Conservation (phyloP, 2,329 filamentous ascomycete species). For the Colletotrichum chrysophilum region DNA sequence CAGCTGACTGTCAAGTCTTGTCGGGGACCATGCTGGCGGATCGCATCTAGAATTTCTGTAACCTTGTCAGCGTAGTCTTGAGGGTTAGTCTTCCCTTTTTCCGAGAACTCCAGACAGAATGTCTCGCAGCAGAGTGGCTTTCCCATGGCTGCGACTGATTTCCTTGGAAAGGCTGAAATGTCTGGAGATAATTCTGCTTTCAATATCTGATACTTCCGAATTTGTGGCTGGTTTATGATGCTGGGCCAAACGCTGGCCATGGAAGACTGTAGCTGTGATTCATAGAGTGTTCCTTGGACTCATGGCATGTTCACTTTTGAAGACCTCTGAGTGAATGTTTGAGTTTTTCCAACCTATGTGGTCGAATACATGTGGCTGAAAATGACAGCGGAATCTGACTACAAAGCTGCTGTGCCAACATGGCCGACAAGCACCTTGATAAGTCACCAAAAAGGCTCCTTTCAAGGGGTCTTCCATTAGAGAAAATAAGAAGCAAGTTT, state of each 20-base stretch:
- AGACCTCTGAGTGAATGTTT: not conserved
- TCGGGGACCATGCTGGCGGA: not conserved
- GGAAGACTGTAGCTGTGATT: not conserved
- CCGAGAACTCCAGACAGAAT: not conserved
- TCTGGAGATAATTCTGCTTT: fast-evolving
- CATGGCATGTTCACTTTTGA: not conserved
- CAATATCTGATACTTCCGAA: fast-evolving
- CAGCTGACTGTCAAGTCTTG: not conserved
- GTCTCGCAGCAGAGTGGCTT: not conserved
- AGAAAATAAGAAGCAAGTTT: not conserved
- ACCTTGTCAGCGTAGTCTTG: not conserved
- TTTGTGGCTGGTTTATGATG: not conserved
- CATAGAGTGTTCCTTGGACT: not conserved
- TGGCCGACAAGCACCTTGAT: not conserved
- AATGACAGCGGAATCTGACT: fast-evolving
- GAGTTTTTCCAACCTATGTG: not conserved
- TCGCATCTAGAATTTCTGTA: not conserved
- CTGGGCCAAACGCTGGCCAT: fast-evolving
- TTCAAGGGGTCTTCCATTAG: not conserved
- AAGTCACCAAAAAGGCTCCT: not conserved
- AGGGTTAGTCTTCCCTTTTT: not conserved
- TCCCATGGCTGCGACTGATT: not conserved
- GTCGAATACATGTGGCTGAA: not conserved
- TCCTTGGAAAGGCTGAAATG: fast-evolving
- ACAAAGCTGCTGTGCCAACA: not conserved